phyloP scores from a whole-genome alignment of 202 grass and related monocot species.

The Digitaria exilis region DNA sequence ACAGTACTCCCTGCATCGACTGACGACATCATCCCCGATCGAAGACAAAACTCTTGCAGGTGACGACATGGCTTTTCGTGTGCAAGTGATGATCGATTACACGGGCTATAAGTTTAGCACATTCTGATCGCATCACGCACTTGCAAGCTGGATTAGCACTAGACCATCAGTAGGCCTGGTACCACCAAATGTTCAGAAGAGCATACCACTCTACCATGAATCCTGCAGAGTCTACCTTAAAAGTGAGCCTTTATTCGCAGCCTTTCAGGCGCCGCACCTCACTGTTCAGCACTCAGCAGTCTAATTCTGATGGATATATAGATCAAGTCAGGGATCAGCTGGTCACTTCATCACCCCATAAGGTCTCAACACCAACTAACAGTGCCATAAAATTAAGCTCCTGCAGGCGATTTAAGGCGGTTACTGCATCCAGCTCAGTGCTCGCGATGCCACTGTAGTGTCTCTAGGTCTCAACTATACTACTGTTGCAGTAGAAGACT shows the following conservation, averaged over 20 bases:
- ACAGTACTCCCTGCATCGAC: no score
- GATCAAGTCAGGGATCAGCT: not conserved
- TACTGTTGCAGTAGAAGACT: not conserved
- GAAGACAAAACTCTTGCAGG: no score
- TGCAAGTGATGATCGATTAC: not conserved
- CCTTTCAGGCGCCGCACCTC: not conserved
- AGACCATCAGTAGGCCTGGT: not conserved
- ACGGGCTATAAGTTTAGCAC: no score
- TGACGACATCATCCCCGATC: no score
- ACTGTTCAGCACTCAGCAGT: not conserved
- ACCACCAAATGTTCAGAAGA: not conserved
- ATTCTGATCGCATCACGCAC: no score
- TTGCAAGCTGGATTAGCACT: not conserved
- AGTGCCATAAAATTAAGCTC: not conserved
- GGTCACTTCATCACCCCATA: not conserved
- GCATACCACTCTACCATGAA: not conserved
- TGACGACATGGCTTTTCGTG: no score
- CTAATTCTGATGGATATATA: not conserved
- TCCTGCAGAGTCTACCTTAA: not conserved
- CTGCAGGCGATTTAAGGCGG: not conserved
- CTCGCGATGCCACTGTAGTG: not conserved
- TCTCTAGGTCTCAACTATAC: not conserved
- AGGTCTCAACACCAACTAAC: not conserved
- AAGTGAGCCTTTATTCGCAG: not conserved
- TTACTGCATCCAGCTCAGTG: slow-evolving; percentile 5